Percentiles rank a stretch among this genome's conserved stretches.
These are phyloP conservation scores for Phytophthora pluvialis DNA, from an alignment of 352 stramenopile species.

Conservation along the genomic window DNA sequence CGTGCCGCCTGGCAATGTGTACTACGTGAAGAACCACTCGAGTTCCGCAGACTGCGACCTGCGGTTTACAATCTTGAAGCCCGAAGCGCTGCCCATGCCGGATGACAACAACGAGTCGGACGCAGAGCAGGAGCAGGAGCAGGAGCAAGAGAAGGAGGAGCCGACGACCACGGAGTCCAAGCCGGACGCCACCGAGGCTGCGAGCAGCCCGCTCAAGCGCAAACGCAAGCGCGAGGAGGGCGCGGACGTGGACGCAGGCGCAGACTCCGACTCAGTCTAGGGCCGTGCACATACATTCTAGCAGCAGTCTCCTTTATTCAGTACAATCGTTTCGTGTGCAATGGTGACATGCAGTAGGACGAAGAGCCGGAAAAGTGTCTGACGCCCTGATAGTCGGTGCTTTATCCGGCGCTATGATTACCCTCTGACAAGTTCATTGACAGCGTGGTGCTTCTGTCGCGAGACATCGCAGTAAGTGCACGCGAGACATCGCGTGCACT, in stretches of 20 bases:
- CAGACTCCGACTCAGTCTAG: constrained; percentile 34
- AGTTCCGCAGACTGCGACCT: constrained; percentile 84
- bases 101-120: constrained; percentile 32
- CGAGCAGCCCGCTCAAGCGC: constrained; percentile 29
- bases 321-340: constrained; percentile 22
- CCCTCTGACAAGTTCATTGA: background rate
- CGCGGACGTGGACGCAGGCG: constrained; percentile 16
- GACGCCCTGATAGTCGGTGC: constrained; percentile 13
- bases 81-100: constrained; percentile 36
- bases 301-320: constrained; percentile 15
- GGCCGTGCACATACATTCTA: background rate
- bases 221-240: constrained; percentile 41
- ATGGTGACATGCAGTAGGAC: constrained; percentile 14
- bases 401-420: constrained; percentile 11
- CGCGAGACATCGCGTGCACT: background rate
- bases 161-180: constrained; percentile 6
- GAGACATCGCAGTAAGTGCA: background rate
- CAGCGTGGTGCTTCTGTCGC: background rate
- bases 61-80: constrained; percentile 96
- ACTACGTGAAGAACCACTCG: constrained; percentile 97
- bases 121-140: constrained; percentile 23
- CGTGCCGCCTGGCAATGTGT: constrained; percentile 96
- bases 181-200: constrained; percentile 15
- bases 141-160: constrained; percentile 5
- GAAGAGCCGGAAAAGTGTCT: constrained; percentile 26